Percentiles rank a stretch among this genome's conserved stretches.
phyloP scores from a whole-genome alignment of 2,329 filamentous ascomycete species.

The Diaporthe sp. region DNA sequence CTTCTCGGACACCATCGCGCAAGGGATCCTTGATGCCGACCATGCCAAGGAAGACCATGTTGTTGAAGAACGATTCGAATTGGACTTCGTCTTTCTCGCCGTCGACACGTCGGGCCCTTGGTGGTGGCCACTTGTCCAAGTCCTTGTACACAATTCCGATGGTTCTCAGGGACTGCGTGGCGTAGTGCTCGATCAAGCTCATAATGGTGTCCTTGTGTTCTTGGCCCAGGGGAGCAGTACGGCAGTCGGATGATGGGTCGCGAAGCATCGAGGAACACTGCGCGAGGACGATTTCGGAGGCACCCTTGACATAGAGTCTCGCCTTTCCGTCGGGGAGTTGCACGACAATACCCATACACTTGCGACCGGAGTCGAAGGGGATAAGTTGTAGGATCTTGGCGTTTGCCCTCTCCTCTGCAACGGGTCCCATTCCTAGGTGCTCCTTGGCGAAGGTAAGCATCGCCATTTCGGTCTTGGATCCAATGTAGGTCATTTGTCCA shows the following conservation, averaged over 20 bases:
- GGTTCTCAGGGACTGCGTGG: constrained; percentile 83
- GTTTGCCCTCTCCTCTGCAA: constrained; percentile 72
- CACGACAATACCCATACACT: constrained; percentile 76
- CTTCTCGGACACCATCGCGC: constrained; percentile 79
- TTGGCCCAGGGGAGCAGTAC: constrained; percentile 60
- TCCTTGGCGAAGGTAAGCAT: constrained; percentile 78
- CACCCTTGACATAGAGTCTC: constrained; percentile 74
- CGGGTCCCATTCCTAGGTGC: constrained; percentile 75
- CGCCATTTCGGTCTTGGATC: constrained; percentile 84
- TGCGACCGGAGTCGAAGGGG: constrained; percentile 82
- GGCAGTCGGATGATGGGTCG: constrained; percentile 61
- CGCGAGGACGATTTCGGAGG: constrained; percentile 73
- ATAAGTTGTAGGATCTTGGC: constrained; percentile 74
- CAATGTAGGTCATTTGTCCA: constrained; percentile 76
- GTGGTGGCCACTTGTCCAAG: constrained; percentile 87
- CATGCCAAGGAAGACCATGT: constrained; percentile 77
- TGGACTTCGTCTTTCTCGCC: constrained; percentile 71
- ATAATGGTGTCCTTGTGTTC: constrained; percentile 71
- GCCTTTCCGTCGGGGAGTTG: constrained; percentile 64
- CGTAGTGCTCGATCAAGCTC: constrained; percentile 81
- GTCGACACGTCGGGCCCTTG: constrained; percentile 66
- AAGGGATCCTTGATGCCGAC: constrained; percentile 88
- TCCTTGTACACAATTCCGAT: constrained; percentile 89
- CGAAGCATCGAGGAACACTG: constrained; percentile 67
- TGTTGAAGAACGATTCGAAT: constrained; percentile 76